Evolutionary conservation across 2,329 filamentous ascomycete genomes (phyloP).

Genomic region (Colletotrichum neosansevieriae): DNA sequence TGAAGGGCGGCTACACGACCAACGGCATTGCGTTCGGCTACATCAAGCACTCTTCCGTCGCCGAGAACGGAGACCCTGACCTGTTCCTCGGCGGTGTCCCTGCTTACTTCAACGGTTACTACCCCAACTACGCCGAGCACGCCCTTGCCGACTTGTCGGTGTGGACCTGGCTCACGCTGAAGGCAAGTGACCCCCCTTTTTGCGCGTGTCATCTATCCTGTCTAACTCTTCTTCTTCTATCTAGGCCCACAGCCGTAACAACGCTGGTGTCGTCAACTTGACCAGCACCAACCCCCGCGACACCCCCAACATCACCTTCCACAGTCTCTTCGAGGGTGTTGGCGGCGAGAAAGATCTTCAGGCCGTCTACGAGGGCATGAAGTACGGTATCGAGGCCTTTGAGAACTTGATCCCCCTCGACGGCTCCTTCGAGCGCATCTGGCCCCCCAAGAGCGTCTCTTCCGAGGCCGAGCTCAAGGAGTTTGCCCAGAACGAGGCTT

Average conservation of each 20-base stretch:
- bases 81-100: constrained; percentile 67
- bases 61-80: constrained; percentile 59
- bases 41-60: constrained; percentile 49
- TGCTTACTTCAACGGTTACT: constrained; percentile 67
- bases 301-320: constrained; percentile 71
- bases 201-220: no score
- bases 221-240: no score
- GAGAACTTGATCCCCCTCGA: constrained; percentile 49
- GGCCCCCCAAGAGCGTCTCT: constrained; percentile 53
- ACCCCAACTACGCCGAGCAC: constrained; percentile 63
- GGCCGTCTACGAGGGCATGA: constrained; percentile 58
- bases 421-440: constrained; percentile 52
- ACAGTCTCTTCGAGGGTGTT: constrained; percentile 59
- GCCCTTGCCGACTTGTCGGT: constrained; percentile 56
- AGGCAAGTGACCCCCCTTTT: constrained; percentile 44
- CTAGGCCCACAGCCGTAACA: constrained; percentile 62
- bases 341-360: constrained; percentile 60
- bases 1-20: constrained; percentile 52
- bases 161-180: constrained; percentile 60
- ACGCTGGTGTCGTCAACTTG: constrained; percentile 72
- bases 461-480: constrained; percentile 58
- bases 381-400: constrained; percentile 58
- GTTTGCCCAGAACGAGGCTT: constrained; percentile 57
- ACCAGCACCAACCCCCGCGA: constrained; percentile 71
- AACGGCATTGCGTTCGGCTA: constrained; percentile 68